These are phyloP conservation scores for Vararia minispora DNA, from an alignment of 768 basidiomycete species.

Conservation along the genomic window DNA sequence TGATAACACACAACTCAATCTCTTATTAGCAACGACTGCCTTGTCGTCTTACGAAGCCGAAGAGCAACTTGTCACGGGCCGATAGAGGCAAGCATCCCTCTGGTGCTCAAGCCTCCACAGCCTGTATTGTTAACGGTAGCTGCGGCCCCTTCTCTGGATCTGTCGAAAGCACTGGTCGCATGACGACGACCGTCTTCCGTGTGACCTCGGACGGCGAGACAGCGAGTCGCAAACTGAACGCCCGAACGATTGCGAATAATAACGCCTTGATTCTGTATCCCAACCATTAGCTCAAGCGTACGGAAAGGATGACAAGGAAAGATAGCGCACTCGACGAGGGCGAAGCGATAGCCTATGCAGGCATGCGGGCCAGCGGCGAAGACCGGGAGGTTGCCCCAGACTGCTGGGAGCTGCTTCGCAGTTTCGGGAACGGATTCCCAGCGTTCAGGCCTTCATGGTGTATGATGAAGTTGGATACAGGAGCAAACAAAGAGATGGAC, in stretches of 20 bases:
- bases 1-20: too few relatives aligned
- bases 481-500: not conserved
- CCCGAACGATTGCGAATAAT: slow-evolving; percentile 16
- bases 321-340: slow-evolving; percentile 16
- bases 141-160: slow-evolving; percentile 7
- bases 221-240: slow-evolving; percentile 14
- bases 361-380: slow-evolving; percentile 20
- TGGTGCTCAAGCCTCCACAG: slow-evolving; percentile 3
- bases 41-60: too few relatives aligned
- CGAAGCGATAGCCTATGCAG: slow-evolving; percentile 22
- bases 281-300: too few relatives aligned
- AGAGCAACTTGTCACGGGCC: too few relatives aligned
- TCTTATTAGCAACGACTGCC: too few relatives aligned
- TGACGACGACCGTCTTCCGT: slow-evolving; percentile 6
- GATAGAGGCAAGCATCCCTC: too few relatives aligned
- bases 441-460: slow-evolving; percentile 13
- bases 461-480: not conserved
- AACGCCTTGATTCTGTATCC: slow-evolving; percentile 19
- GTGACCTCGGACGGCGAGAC: slow-evolving; percentile 9
- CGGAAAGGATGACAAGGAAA: too few relatives aligned
- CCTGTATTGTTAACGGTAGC: slow-evolving; percentile 9
- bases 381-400: slow-evolving; percentile 14
- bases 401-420: slow-evolving; percentile 5
- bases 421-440: slow-evolving; percentile 11
- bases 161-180: slow-evolving; percentile 9